Conservation (phyloP, 352 stramenopile genomes). For the Sclerospora graminicola region DNA sequence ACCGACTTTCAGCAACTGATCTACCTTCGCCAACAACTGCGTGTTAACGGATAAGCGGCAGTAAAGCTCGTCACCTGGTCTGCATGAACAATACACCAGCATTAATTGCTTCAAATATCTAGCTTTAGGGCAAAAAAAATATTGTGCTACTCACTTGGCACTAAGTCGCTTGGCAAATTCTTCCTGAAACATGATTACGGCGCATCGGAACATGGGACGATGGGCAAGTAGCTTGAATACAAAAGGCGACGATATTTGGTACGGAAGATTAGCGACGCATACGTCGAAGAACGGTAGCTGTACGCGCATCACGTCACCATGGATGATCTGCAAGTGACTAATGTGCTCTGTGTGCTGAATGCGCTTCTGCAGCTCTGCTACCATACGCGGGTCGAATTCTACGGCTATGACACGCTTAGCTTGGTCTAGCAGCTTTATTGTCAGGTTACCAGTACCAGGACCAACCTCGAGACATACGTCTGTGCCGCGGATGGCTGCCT, state of each 20-base stretch:
- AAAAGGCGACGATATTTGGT: conserved; percentile 98
- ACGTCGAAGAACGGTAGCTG: conserved; percentile 99
- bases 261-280: conserved; percentile 98
- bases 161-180: conserved; percentile 99
- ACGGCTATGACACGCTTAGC: conserved; percentile 97
- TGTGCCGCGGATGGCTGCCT: conserved; percentile 91
- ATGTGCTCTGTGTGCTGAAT: conserved; percentile 94
- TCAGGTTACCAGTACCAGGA: conserved; percentile 98
- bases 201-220: conserved; percentile 97
- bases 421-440: conserved; percentile 95
- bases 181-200: conserved; percentile 99
- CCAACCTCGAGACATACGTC: conserved; percentile 96
- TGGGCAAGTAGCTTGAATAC: conserved; percentile 98
- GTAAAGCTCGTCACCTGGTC: conserved; percentile 95
- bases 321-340: conserved; percentile 96
- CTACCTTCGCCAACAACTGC: conserved; percentile 96
- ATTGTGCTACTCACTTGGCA: conserved; percentile 71
- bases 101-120: not conserved
- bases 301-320: conserved; percentile 98
- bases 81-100: conserved; percentile 9
- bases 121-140: not conserved
- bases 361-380: conserved; percentile 98
- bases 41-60: conserved; percentile 98
- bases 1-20: conserved; percentile 97
- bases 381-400: conserved; percentile 98